phyloP scores from a whole-genome alignment of 129 eudicot species.

The Ambrosia trifida region DNA sequence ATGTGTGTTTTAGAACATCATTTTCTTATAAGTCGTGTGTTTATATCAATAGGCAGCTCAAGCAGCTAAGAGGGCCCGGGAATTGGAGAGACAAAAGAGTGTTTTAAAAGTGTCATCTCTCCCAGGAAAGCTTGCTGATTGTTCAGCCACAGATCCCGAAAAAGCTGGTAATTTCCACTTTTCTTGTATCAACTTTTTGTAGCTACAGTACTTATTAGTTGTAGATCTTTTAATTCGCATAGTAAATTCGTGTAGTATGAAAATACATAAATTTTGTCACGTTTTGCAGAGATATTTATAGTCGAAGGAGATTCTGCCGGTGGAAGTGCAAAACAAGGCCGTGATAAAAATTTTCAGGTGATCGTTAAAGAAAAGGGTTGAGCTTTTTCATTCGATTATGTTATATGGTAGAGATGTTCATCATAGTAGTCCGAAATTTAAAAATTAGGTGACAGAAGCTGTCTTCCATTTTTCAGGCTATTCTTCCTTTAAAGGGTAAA shows the following conservation, averaged over 20 bases:
- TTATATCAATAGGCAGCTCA: constrained; percentile 67
- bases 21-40: background rate
- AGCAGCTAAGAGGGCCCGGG: constrained; percentile 97
- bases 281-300: constrained; percentile 79
- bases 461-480: constrained; percentile 94
- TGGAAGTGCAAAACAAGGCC: constrained; percentile 99
- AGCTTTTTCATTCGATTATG: background rate
- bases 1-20: background rate
- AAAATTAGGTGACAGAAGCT: no score
- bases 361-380: background rate
- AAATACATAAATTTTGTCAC: background rate
- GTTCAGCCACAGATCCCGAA: constrained; percentile 96
- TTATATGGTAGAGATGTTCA: no score
- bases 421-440: no score
- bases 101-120: constrained; percentile 84
- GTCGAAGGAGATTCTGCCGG: constrained; percentile 99
- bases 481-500: constrained; percentile 93
- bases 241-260: background rate
- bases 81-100: constrained; percentile 85
- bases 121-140: constrained; percentile 99
- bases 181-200: background rate
- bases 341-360: constrained; percentile 96
- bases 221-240: background rate
- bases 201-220: no score
- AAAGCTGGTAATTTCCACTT: constrained; percentile 53